Evolutionary conservation across 768 basidiomycete genomes (phyloP).

Genomic region (Tephrocybe sp.): DNA sequence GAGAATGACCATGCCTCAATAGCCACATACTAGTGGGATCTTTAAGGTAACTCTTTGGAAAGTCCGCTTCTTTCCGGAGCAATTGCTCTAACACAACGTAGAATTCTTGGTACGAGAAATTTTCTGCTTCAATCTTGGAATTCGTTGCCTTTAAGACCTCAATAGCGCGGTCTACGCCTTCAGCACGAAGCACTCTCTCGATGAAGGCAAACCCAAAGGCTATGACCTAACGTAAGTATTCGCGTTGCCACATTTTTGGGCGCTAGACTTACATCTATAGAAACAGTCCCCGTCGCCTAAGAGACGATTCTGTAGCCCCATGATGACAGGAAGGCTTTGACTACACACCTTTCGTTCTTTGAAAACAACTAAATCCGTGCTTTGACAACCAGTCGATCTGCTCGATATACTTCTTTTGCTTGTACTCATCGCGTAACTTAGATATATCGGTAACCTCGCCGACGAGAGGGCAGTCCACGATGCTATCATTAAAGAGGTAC

Average conservation of each 20-base stretch:
- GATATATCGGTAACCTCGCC: slow-evolving; percentile 52
- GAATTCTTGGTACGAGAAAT: too few species aligned
- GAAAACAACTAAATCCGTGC: slow-evolving; percentile 64
- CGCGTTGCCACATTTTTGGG: neutral
- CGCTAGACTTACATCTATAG: slow-evolving; percentile 67
- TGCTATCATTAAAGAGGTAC: slow-evolving; percentile 33
- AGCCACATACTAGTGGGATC: slow-evolving; percentile 42
- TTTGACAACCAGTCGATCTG: slow-evolving; percentile 73
- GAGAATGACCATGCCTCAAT: neutral
- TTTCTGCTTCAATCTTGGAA: slow-evolving; percentile 48
- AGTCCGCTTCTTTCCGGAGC: slow-evolving; percentile 23
- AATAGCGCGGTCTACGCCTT: slow-evolving; percentile 46
- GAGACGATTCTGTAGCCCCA: too few species aligned
- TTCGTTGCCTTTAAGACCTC: slow-evolving; percentile 51
- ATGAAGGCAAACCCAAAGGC: slow-evolving; percentile 84
- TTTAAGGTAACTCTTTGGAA: slow-evolving; percentile 59
- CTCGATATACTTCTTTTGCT: slow-evolving; percentile 58
- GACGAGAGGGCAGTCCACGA: slow-evolving; percentile 51
- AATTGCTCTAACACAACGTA: too few species aligned
- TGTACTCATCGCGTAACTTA: slow-evolving; percentile 65
- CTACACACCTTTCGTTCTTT: slow-evolving; percentile 68
- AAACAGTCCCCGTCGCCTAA: slow-evolving; percentile 92
- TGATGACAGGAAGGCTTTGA: neutral
- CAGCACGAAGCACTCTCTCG: slow-evolving; percentile 57
- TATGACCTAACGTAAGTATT: slow-evolving; percentile 26